Base-by-base conservation (phyloP, 192 early-diverging fungal species). In the Backusella macrospora region DNA sequence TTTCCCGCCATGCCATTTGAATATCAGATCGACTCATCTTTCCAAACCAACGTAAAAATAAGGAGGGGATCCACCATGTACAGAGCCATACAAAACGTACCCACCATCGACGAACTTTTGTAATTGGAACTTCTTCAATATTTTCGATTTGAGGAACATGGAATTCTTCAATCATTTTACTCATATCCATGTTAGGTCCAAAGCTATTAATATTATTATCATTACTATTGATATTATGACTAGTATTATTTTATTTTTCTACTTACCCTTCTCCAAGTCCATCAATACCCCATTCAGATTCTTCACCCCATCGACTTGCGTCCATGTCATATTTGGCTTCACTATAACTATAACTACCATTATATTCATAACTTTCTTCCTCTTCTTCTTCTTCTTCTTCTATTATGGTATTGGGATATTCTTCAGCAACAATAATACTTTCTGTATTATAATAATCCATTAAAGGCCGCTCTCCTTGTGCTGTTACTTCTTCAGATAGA, bases 1-100 rank as follows among this genome's bases (percentile, higher is more conserved):
- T 98, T 80, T 98, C 97, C 62, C 96, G 88, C 95, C 95, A 98
- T 13, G 96, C 96, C 95, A 96, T 96, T 65, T 88, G 93, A 46
- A 98, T 87, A 82, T 98, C 95, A 55, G 92, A 87, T 43, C 95
- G 91, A 81, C 92, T 92, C 93, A 97, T 93, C 68, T 86, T 86
- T 63, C 90, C 94, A 73, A 91, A 86, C 34, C 70, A 76, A 0
- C 73, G 63, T 26, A 94, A 78, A 52, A 85, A 86, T 29, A 77
- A 85, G 14, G 87, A 84, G 0, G 90, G 91, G 39, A 94, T 87
- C 91, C 93, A 94, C 88, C 92, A 96, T 7, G 95, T 96, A 78
- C 94, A 86, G 29, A 86, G 83, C 94, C 95, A 96, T 16, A 92
- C 92, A 65, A 87, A 89, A 49, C 83, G 85, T 9, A 95, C 91